Evolutionary conservation across 2,329 filamentous ascomycete species (phyloP).

Genomic region (Macrophomina pseudophaseolina): DNA sequence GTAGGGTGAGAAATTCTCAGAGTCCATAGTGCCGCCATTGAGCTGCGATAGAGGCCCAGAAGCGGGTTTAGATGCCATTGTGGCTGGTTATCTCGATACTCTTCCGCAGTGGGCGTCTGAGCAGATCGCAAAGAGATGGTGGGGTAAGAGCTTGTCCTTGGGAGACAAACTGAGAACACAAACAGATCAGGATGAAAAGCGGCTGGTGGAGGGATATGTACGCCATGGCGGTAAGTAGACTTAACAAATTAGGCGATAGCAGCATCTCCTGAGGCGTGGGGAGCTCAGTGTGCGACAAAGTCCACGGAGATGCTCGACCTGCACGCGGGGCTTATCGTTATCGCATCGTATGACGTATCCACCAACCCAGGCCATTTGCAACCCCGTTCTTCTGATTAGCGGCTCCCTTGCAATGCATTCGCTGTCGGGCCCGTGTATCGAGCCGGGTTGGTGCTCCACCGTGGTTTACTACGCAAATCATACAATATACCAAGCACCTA

Average conservation of each 20-base stretch:
- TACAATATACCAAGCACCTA: too few relatives aligned
- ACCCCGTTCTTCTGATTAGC: neutral
- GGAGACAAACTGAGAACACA: neutral
- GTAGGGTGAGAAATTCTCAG: constrained; percentile 63
- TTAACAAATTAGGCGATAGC: neutral
- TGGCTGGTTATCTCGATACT: neutral
- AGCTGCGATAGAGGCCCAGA: neutral
- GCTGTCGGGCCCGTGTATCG: neutral
- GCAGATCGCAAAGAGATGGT: neutral
- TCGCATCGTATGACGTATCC: constrained; percentile 1
- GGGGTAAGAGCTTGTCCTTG: neutral
- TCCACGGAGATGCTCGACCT: constrained; percentile 18
- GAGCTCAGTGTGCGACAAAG: neutral
- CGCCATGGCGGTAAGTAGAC: neutral
- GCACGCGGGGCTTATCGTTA: constrained; percentile 19
- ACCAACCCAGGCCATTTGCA: constrained; percentile 4
- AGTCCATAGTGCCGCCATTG: constrained; percentile 35
- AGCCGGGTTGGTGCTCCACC: too few relatives aligned
- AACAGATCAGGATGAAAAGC: neutral
- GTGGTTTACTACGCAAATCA: too few relatives aligned
- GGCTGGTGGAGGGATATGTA: neutral
- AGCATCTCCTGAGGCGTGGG: neutral
- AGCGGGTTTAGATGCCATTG: neutral
- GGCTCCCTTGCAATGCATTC: neutral
- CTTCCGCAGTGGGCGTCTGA: neutral